Evolutionary conservation across 768 basidiomycete species (phyloP).

Genomic region (Tricholomella constricta): DNA sequence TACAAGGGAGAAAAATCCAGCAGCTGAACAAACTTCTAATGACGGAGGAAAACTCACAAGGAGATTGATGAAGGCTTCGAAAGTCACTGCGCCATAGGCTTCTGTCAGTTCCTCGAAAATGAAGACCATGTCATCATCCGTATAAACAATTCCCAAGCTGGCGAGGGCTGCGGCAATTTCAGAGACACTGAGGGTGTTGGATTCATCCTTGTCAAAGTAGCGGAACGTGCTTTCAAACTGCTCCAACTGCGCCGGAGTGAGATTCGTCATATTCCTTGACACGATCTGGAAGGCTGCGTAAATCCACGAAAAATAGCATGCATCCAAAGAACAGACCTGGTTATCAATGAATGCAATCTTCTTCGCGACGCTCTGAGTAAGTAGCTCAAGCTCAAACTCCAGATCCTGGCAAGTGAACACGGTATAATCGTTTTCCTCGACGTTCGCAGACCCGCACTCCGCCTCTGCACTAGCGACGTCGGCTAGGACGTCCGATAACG

Average conservation of each 20-base stretch:
- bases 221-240: slow-evolving; percentile 98
- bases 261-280: slow-evolving; percentile 89
- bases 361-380: slow-evolving; percentile 79
- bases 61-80: slow-evolving; percentile 93
- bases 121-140: slow-evolving; percentile 84
- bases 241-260: slow-evolving; percentile 94
- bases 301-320: neutral
- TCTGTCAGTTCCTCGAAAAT: slow-evolving; percentile 79
- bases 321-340: slow-evolving; percentile 57
- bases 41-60: slow-evolving; percentile 53
- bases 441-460: slow-evolving; percentile 83
- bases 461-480: slow-evolving; percentile 66
- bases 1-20: slow-evolving; percentile 28
- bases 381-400: slow-evolving; percentile 83
- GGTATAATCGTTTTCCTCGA: slow-evolving; percentile 97
- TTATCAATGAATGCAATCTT: slow-evolving; percentile 97
- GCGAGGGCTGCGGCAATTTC: slow-evolving; percentile 96
- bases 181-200: slow-evolving; percentile 80
- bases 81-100: slow-evolving; percentile 88
- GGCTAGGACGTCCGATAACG: slow-evolving; percentile 57
- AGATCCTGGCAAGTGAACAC: slow-evolving; percentile 88
- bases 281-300: slow-evolving; percentile 64
- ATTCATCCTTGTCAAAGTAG: slow-evolving; percentile 93
- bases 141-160: slow-evolving; percentile 91
- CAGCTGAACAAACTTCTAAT: slow-evolving; percentile 2